Base-by-base conservation (phyloP, 129 eudicot genomes). In the Flaveria robusta region DNA sequence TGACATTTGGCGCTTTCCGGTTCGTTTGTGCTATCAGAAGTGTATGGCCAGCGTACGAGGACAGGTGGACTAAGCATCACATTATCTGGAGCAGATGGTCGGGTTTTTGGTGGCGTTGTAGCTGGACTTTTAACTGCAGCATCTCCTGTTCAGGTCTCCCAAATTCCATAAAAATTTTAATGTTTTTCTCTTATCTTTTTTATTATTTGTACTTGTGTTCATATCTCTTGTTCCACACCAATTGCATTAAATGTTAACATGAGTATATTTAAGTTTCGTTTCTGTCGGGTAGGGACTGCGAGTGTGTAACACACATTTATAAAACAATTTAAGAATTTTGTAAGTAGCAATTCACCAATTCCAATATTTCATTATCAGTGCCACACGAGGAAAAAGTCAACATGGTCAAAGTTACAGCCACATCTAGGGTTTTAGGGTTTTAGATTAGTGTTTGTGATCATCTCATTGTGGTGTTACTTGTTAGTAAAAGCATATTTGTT, bases 1-100 rank as follows among this genome's bases (percentile, higher is more conserved):
- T 79, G 91, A 92, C 75, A 84, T 89, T 76, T 92, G 81, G 87
- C 97, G 26, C 96, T 92, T 42, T 89, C 96, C 14, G 97, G 97
- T 26, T 92, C 96, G 46, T 92, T 92, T 77, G 81, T 87, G 81
- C 82, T 85, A 51, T 70, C 96, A 23, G 96, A 92, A 73, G 77
- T 72, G 59, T 86, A 77, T 15, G 93, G 97, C 43, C 93, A 84
- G 63, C 86, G 88, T 45, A 89, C 89, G 68, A 82, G 93, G 82
- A 92, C 88, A 20, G 97, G 97, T 27, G 96, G 96, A 58, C 77
- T 92, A 65, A 88, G 93, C 58, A 68, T 88, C 74, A 86, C 90
- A 0, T 79, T 88, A 73, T 82, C 93, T 24, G 93, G 93, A 66
- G 85, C 90, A 23, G 90, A 88, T 81, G 93, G 93, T 18, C 90